phyloP scores from a whole-genome alignment of 805 yeast genomes.

The Alloascoidea africana region DNA sequence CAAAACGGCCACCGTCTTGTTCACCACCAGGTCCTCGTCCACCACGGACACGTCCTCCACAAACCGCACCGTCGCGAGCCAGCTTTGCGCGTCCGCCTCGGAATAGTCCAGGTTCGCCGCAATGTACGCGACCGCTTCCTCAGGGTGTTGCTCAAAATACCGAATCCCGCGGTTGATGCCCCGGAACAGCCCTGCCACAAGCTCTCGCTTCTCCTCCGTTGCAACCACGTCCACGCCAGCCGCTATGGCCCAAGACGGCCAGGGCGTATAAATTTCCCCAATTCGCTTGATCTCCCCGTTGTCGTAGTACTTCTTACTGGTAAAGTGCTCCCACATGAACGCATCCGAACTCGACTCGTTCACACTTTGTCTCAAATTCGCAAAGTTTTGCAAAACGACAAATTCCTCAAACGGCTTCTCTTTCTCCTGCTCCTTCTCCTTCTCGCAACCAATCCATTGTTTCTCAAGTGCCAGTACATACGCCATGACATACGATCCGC shows the following conservation, averaged over 20 bases:
- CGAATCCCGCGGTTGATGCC: constrained; percentile 54
- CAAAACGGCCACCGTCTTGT: constrained; percentile 41
- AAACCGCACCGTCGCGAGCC: constrained; percentile 72
- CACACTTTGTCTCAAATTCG: constrained; percentile 68
- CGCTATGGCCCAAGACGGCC: constrained; percentile 90
- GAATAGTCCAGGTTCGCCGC: constrained; percentile 58
- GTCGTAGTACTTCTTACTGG: constrained; percentile 76
- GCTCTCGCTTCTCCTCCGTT: constrained; percentile 13
- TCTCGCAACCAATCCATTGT: constrained; percentile 22
- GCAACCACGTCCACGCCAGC: constrained; percentile 26
- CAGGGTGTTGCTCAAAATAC: constrained; percentile 43
- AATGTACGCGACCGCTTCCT: constrained; percentile 55
- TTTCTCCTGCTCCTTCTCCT: constrained; percentile 7
- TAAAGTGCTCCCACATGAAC: constrained; percentile 93
- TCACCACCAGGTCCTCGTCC: constrained; percentile 30
- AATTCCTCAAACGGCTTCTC: constrained; percentile 33
- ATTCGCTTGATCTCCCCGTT: constrained; percentile 62
- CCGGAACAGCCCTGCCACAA: constrained; percentile 25
- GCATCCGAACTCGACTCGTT: constrained; percentile 57
- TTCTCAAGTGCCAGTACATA: constrained; percentile 59
- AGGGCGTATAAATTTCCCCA: constrained; percentile 86
- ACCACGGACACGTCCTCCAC: constrained; percentile 30
- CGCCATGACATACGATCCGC: constrained; percentile 83
- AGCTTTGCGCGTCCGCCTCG: constrained; percentile 59
- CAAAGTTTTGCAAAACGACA: constrained; percentile 50